Conservation (phyloP, 1,284 basidiomycete genomes). For the Amanita bisporigera region DNA sequence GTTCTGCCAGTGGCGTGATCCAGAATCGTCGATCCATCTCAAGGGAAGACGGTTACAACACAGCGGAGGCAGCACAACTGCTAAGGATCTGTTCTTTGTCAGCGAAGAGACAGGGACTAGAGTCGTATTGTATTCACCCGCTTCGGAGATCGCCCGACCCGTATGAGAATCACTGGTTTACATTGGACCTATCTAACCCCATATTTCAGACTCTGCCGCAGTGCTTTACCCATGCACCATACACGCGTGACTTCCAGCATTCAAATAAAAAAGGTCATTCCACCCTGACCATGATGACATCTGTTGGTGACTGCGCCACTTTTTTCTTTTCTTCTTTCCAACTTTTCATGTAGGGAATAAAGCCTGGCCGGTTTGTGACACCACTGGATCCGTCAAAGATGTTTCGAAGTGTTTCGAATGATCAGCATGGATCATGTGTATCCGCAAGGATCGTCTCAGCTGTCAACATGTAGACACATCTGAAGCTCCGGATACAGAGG, state of each 20-base stretch:
- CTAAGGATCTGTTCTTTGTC: conserved; percentile 40
- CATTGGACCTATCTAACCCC: not conserved
- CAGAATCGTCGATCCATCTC: conserved; percentile 19
- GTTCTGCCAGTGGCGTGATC: not conserved
- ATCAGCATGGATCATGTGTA: no score
- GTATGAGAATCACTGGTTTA: conserved; percentile 31
- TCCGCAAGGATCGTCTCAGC: no score
- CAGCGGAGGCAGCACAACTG: conserved; percentile 44
- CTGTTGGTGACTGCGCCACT: conserved; percentile 29
- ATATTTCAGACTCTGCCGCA: conserved; percentile 38
- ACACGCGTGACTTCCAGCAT: conserved; percentile 38
- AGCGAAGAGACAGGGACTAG: conserved; percentile 48
- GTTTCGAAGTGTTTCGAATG: no score
- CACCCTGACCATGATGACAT: conserved; percentile 40
- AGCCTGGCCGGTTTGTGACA: no score
- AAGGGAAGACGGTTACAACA: conserved; percentile 24
- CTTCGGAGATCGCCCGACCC: conserved; percentile 42
- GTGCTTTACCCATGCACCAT: conserved; percentile 50
- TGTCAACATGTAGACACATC: no score
- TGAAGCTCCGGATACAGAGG: no score
- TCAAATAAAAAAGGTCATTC: conserved; percentile 32
- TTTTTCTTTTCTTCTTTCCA: no score
- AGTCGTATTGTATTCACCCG: conserved; percentile 47
- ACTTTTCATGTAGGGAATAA: no score
- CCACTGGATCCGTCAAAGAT: no score